phyloP scores from a whole-genome alignment of 768 basidiomycete genomes.

The Kwoniella bestiolae region DNA sequence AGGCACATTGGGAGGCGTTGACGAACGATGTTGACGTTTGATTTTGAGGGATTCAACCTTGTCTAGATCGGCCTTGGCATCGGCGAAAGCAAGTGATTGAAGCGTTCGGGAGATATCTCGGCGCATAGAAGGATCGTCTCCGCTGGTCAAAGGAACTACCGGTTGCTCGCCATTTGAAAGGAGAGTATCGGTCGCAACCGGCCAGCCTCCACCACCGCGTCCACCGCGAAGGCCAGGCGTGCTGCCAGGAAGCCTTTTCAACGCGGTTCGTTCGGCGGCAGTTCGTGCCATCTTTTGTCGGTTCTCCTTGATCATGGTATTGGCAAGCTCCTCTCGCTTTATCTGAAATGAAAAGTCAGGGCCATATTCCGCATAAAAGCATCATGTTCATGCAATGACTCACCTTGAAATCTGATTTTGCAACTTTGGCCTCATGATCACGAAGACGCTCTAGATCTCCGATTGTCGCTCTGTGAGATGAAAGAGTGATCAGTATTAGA shows the following conservation, averaged over 20 bases:
- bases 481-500: neutral
- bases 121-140: conserved; percentile 9
- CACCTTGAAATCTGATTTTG: conserved; percentile 30
- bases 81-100: conserved; percentile 3
- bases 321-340: conserved; percentile 16
- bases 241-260: conserved; percentile 19
- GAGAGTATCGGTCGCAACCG: conserved; percentile 21
- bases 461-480: conserved; percentile 18
- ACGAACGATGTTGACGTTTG: conserved; percentile 9
- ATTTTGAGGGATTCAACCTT: conserved; percentile 5
- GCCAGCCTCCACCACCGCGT: conserved; percentile 44
- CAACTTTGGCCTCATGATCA: conserved; percentile 21
- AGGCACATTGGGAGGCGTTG: neutral
- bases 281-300: conserved; percentile 16
- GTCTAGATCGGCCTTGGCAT: conserved; percentile 20
- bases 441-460: conserved; percentile 26
- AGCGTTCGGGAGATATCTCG: conserved; percentile 18
- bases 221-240: conserved; percentile 26
- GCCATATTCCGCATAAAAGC: neutral
- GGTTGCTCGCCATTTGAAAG: conserved; percentile 23
- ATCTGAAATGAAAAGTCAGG: conserved; percentile 1
- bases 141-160: conserved; percentile 14
- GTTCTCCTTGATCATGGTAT: conserved; percentile 18
- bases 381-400: conserved; percentile 3
- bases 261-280: conserved; percentile 14